Evolutionary conservation across 1,284 basidiomycete genomes (phyloP), one percentile per base, ranked within the genome.

Genomic region (Sanguinoderma infundibulare): DNA sequence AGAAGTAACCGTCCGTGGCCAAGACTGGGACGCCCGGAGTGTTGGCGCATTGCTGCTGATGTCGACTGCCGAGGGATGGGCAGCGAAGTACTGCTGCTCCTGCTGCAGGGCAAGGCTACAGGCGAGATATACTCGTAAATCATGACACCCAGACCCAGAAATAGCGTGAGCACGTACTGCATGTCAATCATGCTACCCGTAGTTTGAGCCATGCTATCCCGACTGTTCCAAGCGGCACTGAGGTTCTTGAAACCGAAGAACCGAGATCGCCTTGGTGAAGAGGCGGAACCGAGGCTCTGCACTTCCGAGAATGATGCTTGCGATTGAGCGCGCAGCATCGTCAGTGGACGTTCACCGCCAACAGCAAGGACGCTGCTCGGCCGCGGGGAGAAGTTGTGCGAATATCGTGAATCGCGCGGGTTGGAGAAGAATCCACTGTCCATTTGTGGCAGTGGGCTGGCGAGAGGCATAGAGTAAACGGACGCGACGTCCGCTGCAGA

Each of bases 151-250:
- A 63, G 28, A 42, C 35, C 17, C 44, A 50, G 61, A 63, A 56
- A 49, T 40, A 36, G 35, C 53, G n/a, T n/a, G n/a, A 49, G 56
- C 24, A 89, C 93, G 71, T 78, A 95, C 94, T 96, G 94, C 94
- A 96, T 95, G 73, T 96, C 92, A 72, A 95, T 81, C 92, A 96
- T 94, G 72, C 94, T 92, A 6, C 92, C 94, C 32, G 91, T 91
- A 10, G 49, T 39, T 17, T 84, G 81, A 1, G 90, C 89, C 49
- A 94, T 76, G 70, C 91, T 93, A 60, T 92, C 90, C 67, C 87
- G 87, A 72, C 91, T 93, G 66, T 84, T 80, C 85, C 88, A 92
- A 6, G 87, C 87, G 55, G 87, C 81, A 62, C 89, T 91, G 61
- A 90, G 80, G 67, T 92, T 92, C 76, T 84, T 89, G 72, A 92